Evolutionary conservation across 495 filamentous ascomycete species (phyloP).

Genomic region (Jackrogersella minutella): DNA sequence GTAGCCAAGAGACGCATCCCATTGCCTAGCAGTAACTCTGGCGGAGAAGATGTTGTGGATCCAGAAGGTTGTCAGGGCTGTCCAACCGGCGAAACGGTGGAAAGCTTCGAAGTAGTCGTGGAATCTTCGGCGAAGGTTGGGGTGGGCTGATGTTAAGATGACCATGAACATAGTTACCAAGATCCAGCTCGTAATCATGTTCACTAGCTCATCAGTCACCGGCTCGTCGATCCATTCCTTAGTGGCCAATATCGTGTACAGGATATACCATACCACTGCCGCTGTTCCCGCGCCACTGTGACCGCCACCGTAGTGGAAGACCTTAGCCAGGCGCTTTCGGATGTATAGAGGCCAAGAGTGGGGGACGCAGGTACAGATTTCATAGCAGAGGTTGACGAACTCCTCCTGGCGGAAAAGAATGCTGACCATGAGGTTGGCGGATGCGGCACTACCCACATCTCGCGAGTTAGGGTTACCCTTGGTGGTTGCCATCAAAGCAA

Average conservation of each 20-base stretch:
- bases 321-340: conserved; percentile 71
- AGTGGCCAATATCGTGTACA: conserved; percentile 57
- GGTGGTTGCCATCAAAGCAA: conserved; percentile 29
- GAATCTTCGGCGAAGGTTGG: conserved; percentile 58
- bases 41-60: conserved; percentile 68
- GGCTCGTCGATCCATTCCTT: conserved; percentile 52
- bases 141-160: conserved; percentile 58
- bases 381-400: conserved; percentile 76
- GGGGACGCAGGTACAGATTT: conserved; percentile 63
- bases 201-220: conserved; percentile 35
- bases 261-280: conserved; percentile 73
- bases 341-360: conserved; percentile 67
- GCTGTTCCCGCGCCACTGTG: conserved; percentile 77
- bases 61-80: conserved; percentile 68
- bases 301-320: conserved; percentile 80
- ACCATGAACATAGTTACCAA: conserved; percentile 52
- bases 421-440: conserved; percentile 57
- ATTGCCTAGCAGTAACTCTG: conserved; percentile 61
- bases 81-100: conserved; percentile 75
- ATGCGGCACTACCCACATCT: conserved; percentile 51
- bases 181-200: conserved; percentile 53
- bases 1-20: conserved; percentile 49
- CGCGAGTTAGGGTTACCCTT: conserved; percentile 41
- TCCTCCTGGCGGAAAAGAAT: conserved; percentile 76
- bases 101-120: conserved; percentile 74